Percentiles rank a stretch among this genome's conserved stretches.
phyloP scores from a whole-genome alignment of 2,329 filamentous ascomycete species.

The Botryosphaeria agaves region DNA sequence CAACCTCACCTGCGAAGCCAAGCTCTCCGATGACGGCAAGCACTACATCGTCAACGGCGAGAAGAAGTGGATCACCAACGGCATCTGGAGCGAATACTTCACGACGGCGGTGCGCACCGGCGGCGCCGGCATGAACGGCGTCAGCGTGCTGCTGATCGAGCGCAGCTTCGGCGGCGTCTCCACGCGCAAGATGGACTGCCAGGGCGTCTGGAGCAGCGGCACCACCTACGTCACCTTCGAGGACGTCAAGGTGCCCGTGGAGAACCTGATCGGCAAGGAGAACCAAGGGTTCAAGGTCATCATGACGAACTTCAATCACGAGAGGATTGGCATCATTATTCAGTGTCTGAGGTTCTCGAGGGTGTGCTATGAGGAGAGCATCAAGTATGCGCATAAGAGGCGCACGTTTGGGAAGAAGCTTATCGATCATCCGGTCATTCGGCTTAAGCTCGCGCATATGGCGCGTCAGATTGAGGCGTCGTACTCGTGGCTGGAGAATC shows the following conservation, averaged over 20 bases:
- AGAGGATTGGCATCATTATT: constrained; percentile 97
- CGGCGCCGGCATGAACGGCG: constrained; percentile 76
- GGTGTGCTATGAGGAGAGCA: constrained; percentile 90
- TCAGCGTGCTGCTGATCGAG: constrained; percentile 85
- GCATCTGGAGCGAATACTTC: constrained; percentile 94
- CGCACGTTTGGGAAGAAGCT: constrained; percentile 92
- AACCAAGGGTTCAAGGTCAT: constrained; percentile 98
- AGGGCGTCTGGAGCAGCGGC: constrained; percentile 88
- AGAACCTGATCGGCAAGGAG: constrained; percentile 94
- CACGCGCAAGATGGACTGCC: constrained; percentile 94
- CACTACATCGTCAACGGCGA: constrained; percentile 99
- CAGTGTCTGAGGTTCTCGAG: constrained; percentile 90
- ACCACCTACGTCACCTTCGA: constrained; percentile 98
- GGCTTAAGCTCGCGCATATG: constrained; percentile 96
- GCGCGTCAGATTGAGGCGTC: constrained; percentile 91
- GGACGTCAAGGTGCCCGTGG: constrained; percentile 98
- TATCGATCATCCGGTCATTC: constrained; percentile 92
- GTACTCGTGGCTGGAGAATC: constrained; percentile 93
- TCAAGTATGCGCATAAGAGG: constrained; percentile 96
- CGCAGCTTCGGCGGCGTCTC: constrained; percentile 67
- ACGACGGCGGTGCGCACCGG: constrained; percentile 90
- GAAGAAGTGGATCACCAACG: constrained; percentile 99
- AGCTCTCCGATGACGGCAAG: constrained; percentile 87
- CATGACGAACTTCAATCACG: constrained; percentile 98
- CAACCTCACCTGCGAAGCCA: constrained; percentile 88